Evolutionary conservation across 202 grass and related monocot species (phyloP).

Genomic region (Zoysia matrella): DNA sequence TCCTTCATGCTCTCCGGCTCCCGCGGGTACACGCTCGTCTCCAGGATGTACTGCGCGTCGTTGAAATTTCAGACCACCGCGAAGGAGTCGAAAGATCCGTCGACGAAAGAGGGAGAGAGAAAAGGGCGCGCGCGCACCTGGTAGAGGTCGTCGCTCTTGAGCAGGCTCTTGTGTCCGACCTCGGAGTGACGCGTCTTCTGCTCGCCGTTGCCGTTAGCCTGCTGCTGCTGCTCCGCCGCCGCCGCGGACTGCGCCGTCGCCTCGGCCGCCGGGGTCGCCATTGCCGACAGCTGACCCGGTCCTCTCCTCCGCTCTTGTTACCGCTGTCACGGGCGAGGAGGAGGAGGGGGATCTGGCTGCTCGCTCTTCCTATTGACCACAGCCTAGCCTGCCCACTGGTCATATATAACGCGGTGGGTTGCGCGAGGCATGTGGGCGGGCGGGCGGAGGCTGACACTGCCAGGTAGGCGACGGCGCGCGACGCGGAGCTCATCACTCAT

Average conservation of each 20-base stretch:
- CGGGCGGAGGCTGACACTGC: background rate
- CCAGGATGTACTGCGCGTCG: slow-evolving; percentile 81
- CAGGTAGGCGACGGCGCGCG: slow-evolving; percentile 4
- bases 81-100: background rate
- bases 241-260: slow-evolving; percentile 5
- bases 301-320: background rate
- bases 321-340: background rate
- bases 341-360: too few species aligned
- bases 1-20: too few species aligned
- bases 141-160: slow-evolving; percentile 55
- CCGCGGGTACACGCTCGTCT: slow-evolving; percentile 82
- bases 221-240: slow-evolving; percentile 22
- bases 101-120: background rate
- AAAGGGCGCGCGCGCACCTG: slow-evolving; percentile 40
- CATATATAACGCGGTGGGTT: background rate
- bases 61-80: background rate
- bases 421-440: background rate
- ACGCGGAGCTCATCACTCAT: background rate
- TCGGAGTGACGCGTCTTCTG: too few species aligned
- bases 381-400: background rate
- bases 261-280: slow-evolving; percentile 54
- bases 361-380: background rate
- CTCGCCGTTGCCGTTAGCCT: background rate
- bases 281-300: slow-evolving; percentile 6
- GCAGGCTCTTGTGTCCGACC: too few species aligned